Conservation (phyloP, 2,329 filamentous ascomycete genomes). For the Microascus cirrosus region DNA sequence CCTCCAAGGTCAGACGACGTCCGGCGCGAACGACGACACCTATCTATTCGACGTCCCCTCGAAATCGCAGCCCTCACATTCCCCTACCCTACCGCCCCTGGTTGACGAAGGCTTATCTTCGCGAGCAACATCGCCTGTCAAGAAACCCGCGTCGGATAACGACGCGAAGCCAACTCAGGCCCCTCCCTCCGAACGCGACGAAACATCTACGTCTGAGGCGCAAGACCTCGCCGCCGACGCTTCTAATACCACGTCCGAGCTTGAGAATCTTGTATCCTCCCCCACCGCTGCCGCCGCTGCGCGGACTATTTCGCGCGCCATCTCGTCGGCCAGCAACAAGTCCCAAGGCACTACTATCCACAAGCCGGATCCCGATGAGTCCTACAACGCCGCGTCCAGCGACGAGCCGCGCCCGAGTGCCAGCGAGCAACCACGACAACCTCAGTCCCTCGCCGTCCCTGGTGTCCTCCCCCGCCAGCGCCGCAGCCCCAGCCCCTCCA, state of each 20-base stretch:
- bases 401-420: constrained; percentile 13
- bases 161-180: not conserved
- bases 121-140: not conserved
- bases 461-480: not conserved
- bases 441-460: constrained; percentile 12
- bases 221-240: constrained; percentile 14
- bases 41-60: constrained; percentile 38
- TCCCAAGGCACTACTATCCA: constrained; percentile 7
- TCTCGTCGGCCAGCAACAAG: constrained; percentile 28
- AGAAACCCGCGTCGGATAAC: not conserved
- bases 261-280: constrained; percentile 45
- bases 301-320: constrained; percentile 38
- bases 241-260: constrained; percentile 33
- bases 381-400: constrained; percentile 7
- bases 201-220: constrained; percentile 6
- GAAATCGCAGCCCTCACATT: constrained; percentile 9
- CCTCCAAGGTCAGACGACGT: constrained; percentile 32
- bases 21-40: constrained; percentile 42
- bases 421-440: constrained; percentile 8
- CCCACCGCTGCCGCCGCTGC: constrained; percentile 44
- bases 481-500: constrained; percentile 14
- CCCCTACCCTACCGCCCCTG: constrained; percentile 6
- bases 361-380: constrained; percentile 10
- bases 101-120: not conserved
- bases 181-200: not conserved